Conservation (phyloP, 441 rosid species). For the Populus hybrid region DNA sequence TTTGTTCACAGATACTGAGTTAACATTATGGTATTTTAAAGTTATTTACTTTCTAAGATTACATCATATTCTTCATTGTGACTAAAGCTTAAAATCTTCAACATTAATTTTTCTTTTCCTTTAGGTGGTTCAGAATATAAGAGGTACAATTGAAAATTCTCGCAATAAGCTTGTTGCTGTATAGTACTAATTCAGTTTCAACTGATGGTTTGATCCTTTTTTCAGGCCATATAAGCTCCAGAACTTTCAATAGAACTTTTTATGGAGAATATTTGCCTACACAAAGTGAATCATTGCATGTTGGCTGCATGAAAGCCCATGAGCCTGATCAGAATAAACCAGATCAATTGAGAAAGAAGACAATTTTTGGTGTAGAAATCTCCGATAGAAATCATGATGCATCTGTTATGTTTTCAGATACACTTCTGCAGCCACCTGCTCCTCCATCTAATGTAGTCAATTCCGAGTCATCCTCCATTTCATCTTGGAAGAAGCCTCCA, state of each 20-base stretch:
- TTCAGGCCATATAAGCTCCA: constrained; percentile 29
- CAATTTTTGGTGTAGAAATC: constrained; percentile 44
- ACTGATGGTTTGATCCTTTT: constrained; percentile 13
- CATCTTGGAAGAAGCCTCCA: constrained; percentile 20
- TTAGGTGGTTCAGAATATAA: not conserved
- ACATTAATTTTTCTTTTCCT: not conserved
- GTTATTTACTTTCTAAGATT: not conserved
- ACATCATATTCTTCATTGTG: not conserved
- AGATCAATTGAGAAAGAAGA: constrained; percentile 23
- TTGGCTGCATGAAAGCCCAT: constrained; percentile 18
- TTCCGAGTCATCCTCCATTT: constrained; percentile 27
- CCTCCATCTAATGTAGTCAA: constrained; percentile 16
- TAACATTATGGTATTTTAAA: not conserved
- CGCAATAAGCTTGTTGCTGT: not conserved
- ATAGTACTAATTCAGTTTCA: not conserved
- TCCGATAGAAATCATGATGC: constrained; percentile 17
- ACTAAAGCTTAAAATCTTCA: not conserved
- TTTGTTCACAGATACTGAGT: not conserved
- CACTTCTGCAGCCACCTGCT: constrained; percentile 14
- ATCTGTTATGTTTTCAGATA: constrained; percentile 16
- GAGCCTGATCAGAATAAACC: constrained; percentile 18
- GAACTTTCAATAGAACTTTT: constrained; percentile 19
- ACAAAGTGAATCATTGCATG: constrained; percentile 17
- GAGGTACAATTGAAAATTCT: not conserved
- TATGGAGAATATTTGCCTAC: constrained; percentile 17